phyloP scores from a whole-genome alignment of 2,329 filamentous ascomycete species.

The Sporothrix mexicana region DNA sequence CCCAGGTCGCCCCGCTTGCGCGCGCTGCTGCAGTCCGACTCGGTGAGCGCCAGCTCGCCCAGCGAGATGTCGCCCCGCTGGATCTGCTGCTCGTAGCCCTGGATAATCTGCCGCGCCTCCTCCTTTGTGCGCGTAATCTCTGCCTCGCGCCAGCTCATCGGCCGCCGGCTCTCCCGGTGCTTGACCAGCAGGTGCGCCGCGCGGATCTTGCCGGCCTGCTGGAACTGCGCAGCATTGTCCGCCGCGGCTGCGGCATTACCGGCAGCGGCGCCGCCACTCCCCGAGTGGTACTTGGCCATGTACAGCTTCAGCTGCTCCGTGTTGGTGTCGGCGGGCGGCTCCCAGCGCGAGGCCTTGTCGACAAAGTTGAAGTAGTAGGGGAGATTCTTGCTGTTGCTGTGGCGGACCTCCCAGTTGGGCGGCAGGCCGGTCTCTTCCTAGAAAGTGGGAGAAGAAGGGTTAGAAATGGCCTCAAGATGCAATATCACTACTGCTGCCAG shows the following conservation, averaged over 20 bases:
- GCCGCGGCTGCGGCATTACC: slow-evolving; percentile 24
- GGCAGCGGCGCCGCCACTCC: slow-evolving; percentile 47
- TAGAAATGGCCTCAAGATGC: neutral
- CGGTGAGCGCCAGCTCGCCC: slow-evolving; percentile 82
- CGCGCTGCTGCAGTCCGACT: slow-evolving; percentile 95
- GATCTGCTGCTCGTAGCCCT: slow-evolving; percentile 77
- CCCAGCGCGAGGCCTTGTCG: slow-evolving; percentile 92
- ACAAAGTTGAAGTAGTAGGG: slow-evolving; percentile 96
- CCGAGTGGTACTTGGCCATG: slow-evolving; percentile 87
- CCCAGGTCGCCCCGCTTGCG: slow-evolving; percentile 93
- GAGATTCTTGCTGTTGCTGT: slow-evolving; percentile 97
- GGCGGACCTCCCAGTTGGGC: slow-evolving; percentile 89
- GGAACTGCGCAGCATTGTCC: slow-evolving; percentile 25
- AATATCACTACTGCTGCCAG: neutral
- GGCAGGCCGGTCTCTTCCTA: slow-evolving; percentile 70
- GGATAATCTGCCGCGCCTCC: slow-evolving; percentile 80
- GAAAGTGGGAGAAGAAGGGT: neutral
- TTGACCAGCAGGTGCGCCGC: slow-evolving; percentile 93
- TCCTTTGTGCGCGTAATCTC: slow-evolving; percentile 88
- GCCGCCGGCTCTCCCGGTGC: slow-evolving; percentile 84
- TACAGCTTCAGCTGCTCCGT: slow-evolving; percentile 91
- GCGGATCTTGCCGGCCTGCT: slow-evolving; percentile 77
- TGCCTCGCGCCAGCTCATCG: slow-evolving; percentile 90
- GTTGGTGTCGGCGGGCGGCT: slow-evolving; percentile 86
- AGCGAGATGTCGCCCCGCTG: slow-evolving; percentile 70